These are phyloP conservation scores for Heritiera fomes DNA, from an alignment of 345 rosid genomes.

Conservation along the genomic window DNA sequence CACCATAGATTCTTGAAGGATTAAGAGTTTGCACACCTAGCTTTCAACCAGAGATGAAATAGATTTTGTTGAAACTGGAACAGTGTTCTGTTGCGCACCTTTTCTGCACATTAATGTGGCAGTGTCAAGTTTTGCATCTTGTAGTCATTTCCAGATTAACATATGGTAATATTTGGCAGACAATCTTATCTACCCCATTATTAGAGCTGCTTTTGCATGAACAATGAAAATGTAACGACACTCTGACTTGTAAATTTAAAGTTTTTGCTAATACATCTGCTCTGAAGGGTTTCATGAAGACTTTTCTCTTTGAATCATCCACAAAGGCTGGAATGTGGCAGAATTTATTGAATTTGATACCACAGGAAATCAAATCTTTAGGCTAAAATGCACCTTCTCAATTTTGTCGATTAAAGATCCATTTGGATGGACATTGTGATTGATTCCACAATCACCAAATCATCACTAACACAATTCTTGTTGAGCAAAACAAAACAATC, in stretches of 20 bases:
- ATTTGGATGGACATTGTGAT: too few relatives aligned
- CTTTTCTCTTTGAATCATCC: not conserved
- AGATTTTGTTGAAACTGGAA: not conserved
- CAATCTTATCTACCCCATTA: not conserved
- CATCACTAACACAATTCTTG: too few relatives aligned
- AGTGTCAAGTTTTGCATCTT: conserved; percentile 8
- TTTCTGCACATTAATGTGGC: not conserved
- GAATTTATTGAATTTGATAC: too few relatives aligned
- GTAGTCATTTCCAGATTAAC: not conserved
- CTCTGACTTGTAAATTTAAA: not conserved
- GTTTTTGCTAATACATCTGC: not conserved
- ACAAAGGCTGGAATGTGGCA: not conserved
- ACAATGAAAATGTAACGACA: not conserved
- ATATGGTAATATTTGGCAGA: not conserved
- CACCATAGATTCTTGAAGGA: not conserved
- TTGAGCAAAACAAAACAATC: too few relatives aligned
- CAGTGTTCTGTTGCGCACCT: not conserved
- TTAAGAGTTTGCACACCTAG: not conserved
- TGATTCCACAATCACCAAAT: too few relatives aligned
- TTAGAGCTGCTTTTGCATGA: not conserved
- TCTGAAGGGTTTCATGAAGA: not conserved
- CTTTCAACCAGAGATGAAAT: not conserved
- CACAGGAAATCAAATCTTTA: too few relatives aligned
- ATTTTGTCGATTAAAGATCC: too few relatives aligned
- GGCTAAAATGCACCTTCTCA: too few relatives aligned